A percentile compares a stretch with the other conserved stretches of the same genome.
These are phyloP conservation scores for Fomitopsis schrenkii DNA, from an alignment of 1,284 basidiomycete genomes.

Conservation along the genomic window DNA sequence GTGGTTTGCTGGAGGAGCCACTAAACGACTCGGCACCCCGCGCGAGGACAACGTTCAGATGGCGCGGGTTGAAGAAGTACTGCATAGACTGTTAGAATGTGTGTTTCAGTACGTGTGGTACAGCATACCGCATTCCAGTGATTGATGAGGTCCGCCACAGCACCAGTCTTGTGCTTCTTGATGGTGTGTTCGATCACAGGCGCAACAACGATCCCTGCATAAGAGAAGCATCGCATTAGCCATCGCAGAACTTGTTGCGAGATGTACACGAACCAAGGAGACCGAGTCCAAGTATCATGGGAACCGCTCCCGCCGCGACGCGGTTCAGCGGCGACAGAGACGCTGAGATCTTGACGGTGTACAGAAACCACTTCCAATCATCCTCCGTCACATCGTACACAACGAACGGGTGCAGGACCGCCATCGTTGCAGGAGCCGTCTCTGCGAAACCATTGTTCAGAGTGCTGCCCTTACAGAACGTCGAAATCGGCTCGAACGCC, in stretches of 20 bases:
- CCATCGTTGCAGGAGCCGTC: conserved; percentile 6
- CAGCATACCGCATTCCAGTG: conserved; percentile 15
- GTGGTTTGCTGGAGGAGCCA: no score
- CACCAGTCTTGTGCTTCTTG: conserved; percentile 8
- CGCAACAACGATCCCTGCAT: not conserved
- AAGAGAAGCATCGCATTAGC: no score
- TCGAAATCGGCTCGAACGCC: conserved; percentile 11
- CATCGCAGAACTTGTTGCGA: no score
- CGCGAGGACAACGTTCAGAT: conserved; percentile 29
- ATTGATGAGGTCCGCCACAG: conserved; percentile 11
- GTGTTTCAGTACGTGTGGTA: no score
- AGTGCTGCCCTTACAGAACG: conserved; percentile 7
- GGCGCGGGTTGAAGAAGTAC: conserved; percentile 31
- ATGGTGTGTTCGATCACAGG: conserved; percentile 5
- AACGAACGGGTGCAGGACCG: conserved; percentile 34
- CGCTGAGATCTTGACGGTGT: conserved; percentile 10
- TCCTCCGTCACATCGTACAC: conserved; percentile 34
- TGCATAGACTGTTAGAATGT: not conserved
- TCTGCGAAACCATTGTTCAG: conserved; percentile 16
- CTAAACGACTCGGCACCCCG: conserved; percentile 11
- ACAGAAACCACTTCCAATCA: conserved; percentile 33
- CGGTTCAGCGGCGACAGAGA: conserved; percentile 6
- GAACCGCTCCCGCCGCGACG: conserved; percentile 8
- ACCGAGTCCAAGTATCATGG: conserved; percentile 8
- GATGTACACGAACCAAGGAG: not conserved